Percentiles rank a stretch among this genome's conserved stretches.
Evolutionary conservation across 2,329 filamentous ascomycete genomes (phyloP).

Genomic region (Talaromyces sp.): DNA sequence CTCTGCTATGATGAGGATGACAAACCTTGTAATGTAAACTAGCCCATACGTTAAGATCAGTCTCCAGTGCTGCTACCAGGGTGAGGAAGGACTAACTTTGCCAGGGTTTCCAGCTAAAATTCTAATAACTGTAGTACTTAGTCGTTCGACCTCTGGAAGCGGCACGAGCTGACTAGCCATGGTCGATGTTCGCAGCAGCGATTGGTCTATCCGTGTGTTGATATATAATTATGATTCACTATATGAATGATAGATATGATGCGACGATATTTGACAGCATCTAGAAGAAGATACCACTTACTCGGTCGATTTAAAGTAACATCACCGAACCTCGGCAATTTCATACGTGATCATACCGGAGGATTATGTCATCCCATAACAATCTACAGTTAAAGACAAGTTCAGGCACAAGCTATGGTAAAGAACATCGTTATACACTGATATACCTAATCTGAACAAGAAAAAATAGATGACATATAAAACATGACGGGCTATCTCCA

Average conservation of each 20-base stretch:
- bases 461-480: conserved; percentile 27
- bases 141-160: conserved; percentile 70
- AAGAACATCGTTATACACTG: conserved; percentile 35
- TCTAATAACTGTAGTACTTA: conserved; percentile 75
- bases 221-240: neutral
- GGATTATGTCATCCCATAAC: conserved; percentile 17
- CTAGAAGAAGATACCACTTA: no score
- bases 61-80: neutral
- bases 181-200: neutral
- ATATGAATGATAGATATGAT: neutral
- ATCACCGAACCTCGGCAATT: conserved; percentile 22
- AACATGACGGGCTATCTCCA: conserved; percentile 41
- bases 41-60: neutral
- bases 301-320: neutral
- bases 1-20: neutral
- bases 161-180: conserved; percentile 63
- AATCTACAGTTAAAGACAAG: neutral
- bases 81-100: conserved; percentile 54
- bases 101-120: conserved; percentile 88
- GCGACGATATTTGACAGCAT: neutral
- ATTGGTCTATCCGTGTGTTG: neutral
- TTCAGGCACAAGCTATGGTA: neutral
- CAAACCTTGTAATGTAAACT: conserved; percentile 60
- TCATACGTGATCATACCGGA: conserved; percentile 10
- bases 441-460: conserved; percentile 36